Evolutionary conservation across 768 basidiomycete species (phyloP).

Genomic region (Mycena haematopus): DNA sequence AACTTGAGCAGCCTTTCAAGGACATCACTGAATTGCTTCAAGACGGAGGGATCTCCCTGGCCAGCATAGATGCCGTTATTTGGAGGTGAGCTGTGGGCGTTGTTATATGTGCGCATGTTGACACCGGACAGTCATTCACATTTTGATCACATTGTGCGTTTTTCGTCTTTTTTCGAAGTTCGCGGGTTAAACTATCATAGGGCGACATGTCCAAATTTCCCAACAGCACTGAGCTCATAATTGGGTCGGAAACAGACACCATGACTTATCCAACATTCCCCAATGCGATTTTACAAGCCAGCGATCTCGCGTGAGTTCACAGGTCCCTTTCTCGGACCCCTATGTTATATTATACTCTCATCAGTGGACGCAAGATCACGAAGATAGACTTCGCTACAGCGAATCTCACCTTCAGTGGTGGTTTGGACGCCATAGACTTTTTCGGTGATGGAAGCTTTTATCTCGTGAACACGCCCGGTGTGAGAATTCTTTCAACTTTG

Average conservation of each 20-base stretch:
- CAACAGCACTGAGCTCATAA: constrained; percentile 23
- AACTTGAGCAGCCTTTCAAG: constrained; percentile 3
- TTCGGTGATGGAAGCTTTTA: constrained; percentile 24
- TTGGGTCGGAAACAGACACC: constrained; percentile 22
- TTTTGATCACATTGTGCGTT: constrained; percentile 19
- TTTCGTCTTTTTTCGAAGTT: neutral
- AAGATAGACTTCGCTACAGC: constrained; percentile 12
- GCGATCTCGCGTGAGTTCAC: constrained; percentile 19
- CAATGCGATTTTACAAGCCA: constrained; percentile 13
- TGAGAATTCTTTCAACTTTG: neutral
- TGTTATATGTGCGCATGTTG: neutral
- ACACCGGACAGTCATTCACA: constrained; percentile 5
- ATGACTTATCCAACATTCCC: constrained; percentile 18
- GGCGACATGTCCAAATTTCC: constrained; percentile 31
- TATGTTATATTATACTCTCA: neutral
- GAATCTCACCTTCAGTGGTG: constrained; percentile 16
- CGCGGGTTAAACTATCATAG: neutral
- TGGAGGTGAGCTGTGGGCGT: constrained; percentile 14
- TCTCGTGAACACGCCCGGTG: constrained; percentile 25
- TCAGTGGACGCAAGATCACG: constrained; percentile 14
- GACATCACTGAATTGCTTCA: constrained; percentile 19
- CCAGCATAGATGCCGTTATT: constrained; percentile 18
- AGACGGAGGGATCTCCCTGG: constrained; percentile 14
- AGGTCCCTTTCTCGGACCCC: too few relatives aligned
- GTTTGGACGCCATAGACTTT: constrained; percentile 15